Evolutionary conservation across 768 basidiomycete genomes (phyloP), one percentile per base, ranked within the genome.

Genomic region (Mycena floridula): DNA sequence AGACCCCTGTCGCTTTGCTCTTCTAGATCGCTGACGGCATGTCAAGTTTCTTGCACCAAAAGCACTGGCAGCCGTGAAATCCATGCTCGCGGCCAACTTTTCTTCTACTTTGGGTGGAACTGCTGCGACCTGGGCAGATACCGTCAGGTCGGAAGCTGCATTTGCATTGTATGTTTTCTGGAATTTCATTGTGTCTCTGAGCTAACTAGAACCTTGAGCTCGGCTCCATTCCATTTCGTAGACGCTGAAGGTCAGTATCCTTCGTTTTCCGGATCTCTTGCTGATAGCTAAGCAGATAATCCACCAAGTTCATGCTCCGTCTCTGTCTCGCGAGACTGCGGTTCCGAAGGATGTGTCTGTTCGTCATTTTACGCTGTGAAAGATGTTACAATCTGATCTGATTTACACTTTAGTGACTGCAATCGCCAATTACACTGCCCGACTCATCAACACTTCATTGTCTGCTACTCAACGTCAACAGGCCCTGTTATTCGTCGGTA

Each of bases 401-500:
- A 18, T 20, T 15, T 22, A 22, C 21, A 20, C 38, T 39, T 8
- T 42, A 78, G 76, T 78, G 44, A 69, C 65, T 26, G 76, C 77
- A 22, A 78, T 78, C 48, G 72, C 76, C 1, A 79, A 79, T 56
- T 79, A 78, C 52, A 81, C 77, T 3, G 64, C 58, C 12, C 71
- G 76, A 11, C 67, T 77, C 16, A 62, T 67, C 9, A 59, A 74
- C 41, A 66, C 69, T 4, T 55, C 60, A 5, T 63, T 79, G 18
- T 64, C 63, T 28, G 60, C 60, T 5, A 52, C 59, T 2, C 74
- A 79, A 51, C 55, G 60, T 5, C 72, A 74, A 46, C 72, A 79
- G 49, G 77, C 77, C 5, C 58, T 81, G 23, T 69, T 72, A 48
- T 81, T 78, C 55, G 53, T 79, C 11, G 74, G 70, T 69, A 48